phyloP scores from a whole-genome alignment of 2,329 filamentous ascomycete genomes.

The Aspergillus nomiae region DNA sequence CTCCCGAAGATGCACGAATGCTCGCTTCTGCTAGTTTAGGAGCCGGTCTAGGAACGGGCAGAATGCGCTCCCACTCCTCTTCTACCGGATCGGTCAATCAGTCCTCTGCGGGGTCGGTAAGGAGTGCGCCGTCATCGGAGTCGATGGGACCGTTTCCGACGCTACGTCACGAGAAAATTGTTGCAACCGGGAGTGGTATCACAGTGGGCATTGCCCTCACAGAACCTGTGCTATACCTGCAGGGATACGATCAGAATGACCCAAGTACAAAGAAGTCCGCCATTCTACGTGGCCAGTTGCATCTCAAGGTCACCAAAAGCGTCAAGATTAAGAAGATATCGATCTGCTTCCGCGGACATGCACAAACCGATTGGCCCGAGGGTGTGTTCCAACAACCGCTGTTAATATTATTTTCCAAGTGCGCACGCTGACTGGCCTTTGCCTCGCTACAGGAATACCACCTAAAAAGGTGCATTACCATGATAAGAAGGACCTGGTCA shows the following conservation, averaged over 20 bases:
- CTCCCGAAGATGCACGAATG: constrained; percentile 36
- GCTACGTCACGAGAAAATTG: constrained; percentile 48
- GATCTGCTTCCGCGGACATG: constrained; percentile 80
- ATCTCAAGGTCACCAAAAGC: constrained; percentile 80
- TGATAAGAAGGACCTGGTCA: constrained; percentile 83
- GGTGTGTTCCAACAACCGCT: constrained; percentile 45
- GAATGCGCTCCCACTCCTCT: constrained; percentile 29
- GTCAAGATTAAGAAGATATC: constrained; percentile 91
- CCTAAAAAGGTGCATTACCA: constrained; percentile 80
- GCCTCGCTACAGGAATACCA: constrained; percentile 66
- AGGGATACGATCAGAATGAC: constrained; percentile 52
- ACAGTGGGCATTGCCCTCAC: constrained; percentile 50
- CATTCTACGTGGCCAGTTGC: constrained; percentile 80
- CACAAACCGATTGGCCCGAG: constrained; percentile 94
- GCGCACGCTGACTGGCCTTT: constrained; percentile 9
- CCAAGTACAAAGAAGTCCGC: constrained; percentile 68
- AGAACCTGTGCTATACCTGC: constrained; percentile 52
- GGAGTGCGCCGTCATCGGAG: constrained; percentile 27
- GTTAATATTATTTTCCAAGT: background rate
- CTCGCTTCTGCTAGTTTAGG: constrained; percentile 24
- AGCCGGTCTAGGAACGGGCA: constrained; percentile 19
- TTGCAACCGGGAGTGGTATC: constrained; percentile 53
- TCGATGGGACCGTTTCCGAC: constrained; percentile 34
- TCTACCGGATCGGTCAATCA: constrained; percentile 28
- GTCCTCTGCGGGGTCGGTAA: constrained; percentile 20